Evolutionary conservation across 495 filamentous ascomycete genomes (phyloP).

Genomic region (Cryomyces antarcticus): DNA sequence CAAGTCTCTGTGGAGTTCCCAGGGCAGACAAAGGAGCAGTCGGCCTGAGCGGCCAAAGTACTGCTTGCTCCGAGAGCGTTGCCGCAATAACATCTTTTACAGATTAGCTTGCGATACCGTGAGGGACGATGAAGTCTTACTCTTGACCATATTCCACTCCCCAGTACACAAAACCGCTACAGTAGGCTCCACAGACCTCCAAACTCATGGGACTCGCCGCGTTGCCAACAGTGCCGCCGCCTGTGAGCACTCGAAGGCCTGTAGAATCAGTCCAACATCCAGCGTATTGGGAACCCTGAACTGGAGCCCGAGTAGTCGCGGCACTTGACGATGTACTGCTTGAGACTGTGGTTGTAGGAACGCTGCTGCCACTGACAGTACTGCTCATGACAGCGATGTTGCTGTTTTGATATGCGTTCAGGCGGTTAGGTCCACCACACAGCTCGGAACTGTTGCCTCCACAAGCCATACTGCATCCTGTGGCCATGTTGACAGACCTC

Average conservation of each 20-base stretch:
- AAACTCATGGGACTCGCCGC: conserved; percentile 2
- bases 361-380: too few relatives aligned
- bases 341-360: too few relatives aligned
- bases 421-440: conserved; percentile 13
- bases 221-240: neutral
- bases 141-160: conserved; percentile 3
- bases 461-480: conserved; percentile 14
- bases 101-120: too few relatives aligned
- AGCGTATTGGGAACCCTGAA: too few relatives aligned
- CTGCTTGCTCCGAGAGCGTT: conserved; percentile 1
- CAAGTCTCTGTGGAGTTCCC: conserved; percentile 7
- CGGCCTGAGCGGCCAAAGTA: conserved; percentile 1
- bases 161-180: neutral
- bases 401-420: conserved; percentile 15
- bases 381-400: neutral
- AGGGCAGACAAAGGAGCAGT: conserved; percentile 4
- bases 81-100: conserved; percentile 3
- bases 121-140: neutral
- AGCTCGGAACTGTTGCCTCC: conserved; percentile 9
- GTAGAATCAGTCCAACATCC: too few relatives aligned
- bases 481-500: too few relatives aligned
- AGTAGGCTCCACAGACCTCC: neutral
- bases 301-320: too few relatives aligned
- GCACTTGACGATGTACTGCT: too few relatives aligned
- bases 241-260: too few relatives aligned